Percentiles rank a stretch among this genome's conserved stretches.
These are phyloP conservation scores for Aristolochia contorta DNA, from an alignment of 164 flowering plant genomes.

Conservation along the genomic window DNA sequence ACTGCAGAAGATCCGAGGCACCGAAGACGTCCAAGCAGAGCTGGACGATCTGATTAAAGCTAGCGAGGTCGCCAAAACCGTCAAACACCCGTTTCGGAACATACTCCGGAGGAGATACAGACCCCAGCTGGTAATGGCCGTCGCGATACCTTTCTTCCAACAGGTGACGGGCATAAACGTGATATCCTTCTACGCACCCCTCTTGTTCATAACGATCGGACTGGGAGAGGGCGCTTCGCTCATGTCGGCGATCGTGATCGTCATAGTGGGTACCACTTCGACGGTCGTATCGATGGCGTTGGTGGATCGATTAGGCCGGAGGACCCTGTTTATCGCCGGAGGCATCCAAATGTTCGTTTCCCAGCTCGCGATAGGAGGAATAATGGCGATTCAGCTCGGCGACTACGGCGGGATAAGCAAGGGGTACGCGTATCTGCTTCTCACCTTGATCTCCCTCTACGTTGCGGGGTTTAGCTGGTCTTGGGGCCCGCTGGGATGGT, in stretches of 20 bases:
- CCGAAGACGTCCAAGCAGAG: constrained; percentile 37
- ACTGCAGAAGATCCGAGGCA: constrained; percentile 42
- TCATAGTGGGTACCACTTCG: constrained; percentile 10
- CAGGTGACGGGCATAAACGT: constrained; percentile 25
- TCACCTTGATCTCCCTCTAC: constrained; percentile 15
- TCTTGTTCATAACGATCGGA: constrained; percentile 19
- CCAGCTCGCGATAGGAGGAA: constrained; percentile 14
- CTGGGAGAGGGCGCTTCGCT: constrained; percentile 23
- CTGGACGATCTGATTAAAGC: constrained; percentile 32
- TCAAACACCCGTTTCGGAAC: constrained; percentile 7
- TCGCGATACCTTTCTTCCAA: constrained; percentile 23
- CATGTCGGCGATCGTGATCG: constrained; percentile 14
- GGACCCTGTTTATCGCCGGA: constrained; percentile 14
- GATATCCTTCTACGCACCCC: constrained; percentile 21
- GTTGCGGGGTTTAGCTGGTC: constrained; percentile 19
- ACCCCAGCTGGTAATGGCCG: constrained; percentile 22
- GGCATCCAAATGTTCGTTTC: constrained; percentile 20
- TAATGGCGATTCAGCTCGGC: constrained; percentile 16
- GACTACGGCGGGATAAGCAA: constrained; percentile 15
- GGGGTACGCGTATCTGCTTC: constrained; percentile 11
- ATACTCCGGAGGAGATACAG: constrained; percentile 11
- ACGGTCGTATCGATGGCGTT: constrained; percentile 14
- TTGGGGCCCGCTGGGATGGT: constrained; percentile 26
- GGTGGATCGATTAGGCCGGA: constrained; percentile 17
- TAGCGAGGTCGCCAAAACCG: constrained; percentile 5